Evolutionary conservation across 2,329 filamentous ascomycete genomes (phyloP), one percentile per base, ranked within the genome.

Genomic region (Stemphylium beticola): DNA sequence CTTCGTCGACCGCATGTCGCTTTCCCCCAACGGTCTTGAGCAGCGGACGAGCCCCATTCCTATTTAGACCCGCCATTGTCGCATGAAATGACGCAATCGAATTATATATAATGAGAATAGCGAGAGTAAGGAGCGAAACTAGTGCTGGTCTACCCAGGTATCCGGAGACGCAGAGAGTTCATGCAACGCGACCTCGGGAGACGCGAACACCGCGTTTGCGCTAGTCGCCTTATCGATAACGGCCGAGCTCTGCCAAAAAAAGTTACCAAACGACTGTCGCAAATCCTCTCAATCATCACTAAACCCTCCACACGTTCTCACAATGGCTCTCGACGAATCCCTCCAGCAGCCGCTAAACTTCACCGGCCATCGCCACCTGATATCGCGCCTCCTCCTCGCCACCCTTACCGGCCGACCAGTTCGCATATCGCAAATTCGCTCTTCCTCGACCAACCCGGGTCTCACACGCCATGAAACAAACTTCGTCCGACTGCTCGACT

Each of bases 391-490:
- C 39, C 85, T 96, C 39, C 87, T 99, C 49, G 87, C 95, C 17
- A 98, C 95, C 2, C 86, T 99, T 57, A 96, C 93, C 59, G 95
- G 95, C 65, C 87, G 89, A 33, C 87, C 95, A 2, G 81, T 98
- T 51, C 92, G 93, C 77, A 93, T 99, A 74, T 95, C 93, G 48
- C 90, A 95, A 77, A 98, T 99, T 79, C 91, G 95, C 69, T 87
- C 91, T 62, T 86, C 89, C 14, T 96, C 92, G 37, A 93, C 91
- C 36, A 88, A 90, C 67, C 93, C 95, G 1, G 95, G 95, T 68
- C 89, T 99, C 49, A 89, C 91, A 49, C 88, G 92, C 43, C 90
- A 96, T 79, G 95, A 99, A 78, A 88, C 98, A 68, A 98, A 95
- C 41, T 93, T 99, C 76, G 85, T 99, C 29, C 93, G 95, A 53